These are phyloP conservation scores for Polychaeton citri DNA, from an alignment of 2,329 filamentous ascomycete genomes.

Conservation along the genomic window DNA sequence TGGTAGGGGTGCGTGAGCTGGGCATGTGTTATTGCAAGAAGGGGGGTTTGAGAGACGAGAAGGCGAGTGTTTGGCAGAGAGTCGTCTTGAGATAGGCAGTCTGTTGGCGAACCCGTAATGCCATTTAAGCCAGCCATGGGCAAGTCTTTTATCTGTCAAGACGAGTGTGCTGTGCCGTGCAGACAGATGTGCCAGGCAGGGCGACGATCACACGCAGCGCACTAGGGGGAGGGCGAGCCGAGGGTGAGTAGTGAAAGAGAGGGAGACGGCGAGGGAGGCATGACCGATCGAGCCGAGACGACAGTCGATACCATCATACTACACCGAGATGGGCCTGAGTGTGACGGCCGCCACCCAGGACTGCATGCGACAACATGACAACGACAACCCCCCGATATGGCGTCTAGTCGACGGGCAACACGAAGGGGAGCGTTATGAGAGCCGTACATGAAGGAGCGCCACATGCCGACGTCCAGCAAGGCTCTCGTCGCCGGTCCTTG, in stretches of 20 bases:
- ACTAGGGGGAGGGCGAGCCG: too few species aligned
- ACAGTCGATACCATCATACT: neutral
- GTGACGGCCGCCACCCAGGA: neutral
- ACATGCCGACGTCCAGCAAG: neutral
- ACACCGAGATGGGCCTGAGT: neutral
- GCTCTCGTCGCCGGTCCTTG: neutral
- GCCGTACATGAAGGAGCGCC: neutral
- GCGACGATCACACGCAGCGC: too few species aligned
- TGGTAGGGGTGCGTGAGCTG: neutral
- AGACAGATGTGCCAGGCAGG: neutral
- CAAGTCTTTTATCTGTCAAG: neutral
- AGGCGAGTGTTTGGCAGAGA: neutral
- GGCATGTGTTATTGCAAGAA: neutral
- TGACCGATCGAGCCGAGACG: too few species aligned
- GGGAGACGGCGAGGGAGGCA: too few species aligned
- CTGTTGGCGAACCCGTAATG: too few species aligned
- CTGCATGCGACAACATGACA: neutral
- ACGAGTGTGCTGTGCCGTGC: neutral
- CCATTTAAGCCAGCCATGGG: neutral
- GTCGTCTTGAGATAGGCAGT: neutral
- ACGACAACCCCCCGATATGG: neutral
- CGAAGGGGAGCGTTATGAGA: neutral
- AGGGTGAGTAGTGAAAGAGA: too few species aligned
- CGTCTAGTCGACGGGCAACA: neutral
- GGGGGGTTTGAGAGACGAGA: neutral